A percentile compares a stretch with the other conserved stretches of the same genome.
These are phyloP conservation scores for Miscanthus lutarioriparius DNA, from an alignment of 176 grass and related monocot genomes.

Conservation along the genomic window DNA sequence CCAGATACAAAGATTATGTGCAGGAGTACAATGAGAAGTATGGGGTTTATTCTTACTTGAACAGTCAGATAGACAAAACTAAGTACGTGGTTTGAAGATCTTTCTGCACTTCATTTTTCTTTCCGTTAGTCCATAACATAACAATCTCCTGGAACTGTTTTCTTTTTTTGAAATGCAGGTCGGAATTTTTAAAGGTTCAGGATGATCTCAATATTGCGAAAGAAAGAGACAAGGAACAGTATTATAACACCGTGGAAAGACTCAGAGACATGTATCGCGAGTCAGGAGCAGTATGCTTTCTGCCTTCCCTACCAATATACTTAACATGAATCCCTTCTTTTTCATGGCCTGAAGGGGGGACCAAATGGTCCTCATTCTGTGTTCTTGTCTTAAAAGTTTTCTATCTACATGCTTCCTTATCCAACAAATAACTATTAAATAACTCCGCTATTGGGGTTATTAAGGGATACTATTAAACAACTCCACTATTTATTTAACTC, in stretches of 20 bases:
- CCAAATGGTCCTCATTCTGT: not conserved
- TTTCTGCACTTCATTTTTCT: constrained; percentile 14
- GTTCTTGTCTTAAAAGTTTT: constrained; percentile 12
- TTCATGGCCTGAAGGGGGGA: not conserved
- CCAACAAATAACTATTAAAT: not conserved
- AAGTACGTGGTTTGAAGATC: constrained; percentile 46
- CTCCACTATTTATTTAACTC: constrained; percentile 15
- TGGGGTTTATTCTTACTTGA: constrained; percentile 67
- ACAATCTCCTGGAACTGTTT: constrained; percentile 27
- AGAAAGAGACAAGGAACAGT: constrained; percentile 58
- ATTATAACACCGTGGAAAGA: constrained; percentile 63
- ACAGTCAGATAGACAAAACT: constrained; percentile 75
- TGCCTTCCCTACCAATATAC: constrained; percentile 26
- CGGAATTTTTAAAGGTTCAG: constrained; percentile 60
- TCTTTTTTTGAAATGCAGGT: constrained; percentile 36
- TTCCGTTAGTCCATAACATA: constrained; percentile 8
- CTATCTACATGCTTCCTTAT: constrained; percentile 10
- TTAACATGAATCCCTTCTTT: constrained; percentile 2
- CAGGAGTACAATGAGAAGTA: constrained; percentile 91
- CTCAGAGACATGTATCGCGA: constrained; percentile 74
- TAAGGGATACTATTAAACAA: constrained; percentile 9
- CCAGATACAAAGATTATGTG: constrained; percentile 80
- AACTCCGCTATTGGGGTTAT: not conserved
- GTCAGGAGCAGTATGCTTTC: constrained; percentile 60
- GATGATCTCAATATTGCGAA: constrained; percentile 68